Conservation (phyloP, 345 rosid species). For the Rhodamnia argentea region DNA sequence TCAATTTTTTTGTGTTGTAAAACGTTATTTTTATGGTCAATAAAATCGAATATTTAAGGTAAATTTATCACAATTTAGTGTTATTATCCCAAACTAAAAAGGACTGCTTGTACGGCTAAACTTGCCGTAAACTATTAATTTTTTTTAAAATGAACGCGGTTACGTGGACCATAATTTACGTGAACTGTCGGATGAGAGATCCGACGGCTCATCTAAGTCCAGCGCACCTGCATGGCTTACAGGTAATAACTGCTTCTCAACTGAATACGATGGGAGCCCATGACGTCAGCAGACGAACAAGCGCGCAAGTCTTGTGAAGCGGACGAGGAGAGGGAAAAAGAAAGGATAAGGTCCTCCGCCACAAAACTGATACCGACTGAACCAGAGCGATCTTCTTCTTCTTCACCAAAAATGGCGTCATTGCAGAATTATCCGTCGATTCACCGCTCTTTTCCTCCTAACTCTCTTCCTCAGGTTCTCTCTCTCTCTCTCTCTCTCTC, state of each 20-base stretch:
- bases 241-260: background rate
- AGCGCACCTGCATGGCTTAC: rapidly evolving
- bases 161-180: background rate
- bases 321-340: background rate
- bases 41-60: too few species aligned
- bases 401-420: slow-evolving; percentile 46
- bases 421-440: slow-evolving; percentile 47
- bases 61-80: too few species aligned
- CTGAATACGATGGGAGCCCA: background rate
- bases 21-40: too few species aligned
- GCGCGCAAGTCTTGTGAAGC: background rate
- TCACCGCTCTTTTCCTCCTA: slow-evolving; percentile 37
- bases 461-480: slow-evolving; percentile 52
- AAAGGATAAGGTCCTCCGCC: slow-evolving; percentile 12
- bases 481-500: too few species aligned
- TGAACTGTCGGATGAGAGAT: background rate
- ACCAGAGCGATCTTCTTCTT: background rate
- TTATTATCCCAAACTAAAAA: too few species aligned
- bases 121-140: background rate
- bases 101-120: background rate
- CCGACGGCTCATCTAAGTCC: background rate
- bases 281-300: background rate
- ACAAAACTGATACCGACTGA: background rate
- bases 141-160: background rate
- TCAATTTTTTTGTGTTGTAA: too few species aligned